These are phyloP conservation scores for Penicillium sp. DNA, from an alignment of 2,329 filamentous ascomycete species.

Conservation along the genomic window DNA sequence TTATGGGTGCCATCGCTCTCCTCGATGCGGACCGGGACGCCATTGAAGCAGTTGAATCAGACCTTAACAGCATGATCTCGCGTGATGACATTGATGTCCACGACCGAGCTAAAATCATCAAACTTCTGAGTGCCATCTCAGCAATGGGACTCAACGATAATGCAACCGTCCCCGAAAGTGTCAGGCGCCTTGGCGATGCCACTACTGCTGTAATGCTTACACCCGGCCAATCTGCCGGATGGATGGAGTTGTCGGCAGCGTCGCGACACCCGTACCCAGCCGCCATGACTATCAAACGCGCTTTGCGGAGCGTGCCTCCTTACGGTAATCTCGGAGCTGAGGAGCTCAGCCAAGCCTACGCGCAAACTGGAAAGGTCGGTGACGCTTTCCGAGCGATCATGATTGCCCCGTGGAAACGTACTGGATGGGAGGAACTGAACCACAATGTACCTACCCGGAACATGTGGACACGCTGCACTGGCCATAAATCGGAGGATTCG, in stretches of 20 bases:
- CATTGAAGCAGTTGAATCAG: conserved; percentile 74
- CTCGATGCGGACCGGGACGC: conserved; percentile 77
- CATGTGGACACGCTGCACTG: neutral
- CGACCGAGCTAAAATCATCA: conserved; percentile 69
- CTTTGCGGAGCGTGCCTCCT: conserved; percentile 71
- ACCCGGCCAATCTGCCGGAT: conserved; percentile 75
- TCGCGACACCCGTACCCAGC: conserved; percentile 58
- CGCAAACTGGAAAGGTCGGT: conserved; percentile 66
- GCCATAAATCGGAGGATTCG: neutral
- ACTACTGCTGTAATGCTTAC: conserved; percentile 77
- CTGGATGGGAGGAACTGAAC: conserved; percentile 60
- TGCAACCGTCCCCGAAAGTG: conserved; percentile 43
- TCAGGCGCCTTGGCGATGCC: conserved; percentile 62
- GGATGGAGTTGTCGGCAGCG: conserved; percentile 69
- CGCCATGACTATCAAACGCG: conserved; percentile 80
- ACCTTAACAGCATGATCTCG: conserved; percentile 71
- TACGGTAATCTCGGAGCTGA: conserved; percentile 65
- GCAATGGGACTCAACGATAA: conserved; percentile 53
- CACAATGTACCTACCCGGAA: conserved; percentile 23
- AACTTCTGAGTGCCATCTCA: conserved; percentile 73
- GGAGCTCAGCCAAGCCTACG: conserved; percentile 71
- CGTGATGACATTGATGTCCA: conserved; percentile 61
- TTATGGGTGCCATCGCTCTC: conserved; percentile 81
- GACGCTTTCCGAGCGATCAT: conserved; percentile 77
- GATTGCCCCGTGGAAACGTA: conserved; percentile 73